Base-by-base conservation (phyloP, 768 basidiomycete genomes). In the Daedalea quercina region DNA sequence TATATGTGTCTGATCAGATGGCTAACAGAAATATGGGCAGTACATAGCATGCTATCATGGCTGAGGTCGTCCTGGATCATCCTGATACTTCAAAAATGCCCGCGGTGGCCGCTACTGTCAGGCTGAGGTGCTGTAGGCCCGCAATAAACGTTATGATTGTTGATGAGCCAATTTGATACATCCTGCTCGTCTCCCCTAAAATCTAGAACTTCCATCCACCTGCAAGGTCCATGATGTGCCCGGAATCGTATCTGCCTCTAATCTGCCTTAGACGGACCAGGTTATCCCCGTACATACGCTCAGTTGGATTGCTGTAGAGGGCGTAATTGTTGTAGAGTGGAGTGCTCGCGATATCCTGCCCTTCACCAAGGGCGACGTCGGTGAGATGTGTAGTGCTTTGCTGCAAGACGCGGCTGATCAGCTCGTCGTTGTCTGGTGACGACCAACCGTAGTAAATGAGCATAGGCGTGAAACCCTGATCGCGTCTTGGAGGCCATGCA, bases 241-340 rank as follows among this genome's bases (percentile, higher is more conserved):
- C 44, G 0, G 80, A 81, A 61, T 84, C 82, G 44, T 76, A 66
- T 7, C 33, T 40, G 41, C 50, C 57, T 57, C 76, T 77, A 11
- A 82, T 60, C 3, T 47, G 47, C 48, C 56, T 54, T 52, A 82
- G 56, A 33, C 37, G 62, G 15, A 62, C 61, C 1, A 83, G 46
- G 53, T 81, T 79, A 8, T 35, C 51, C 3, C 77, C 79, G 56
- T 79, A 82, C 20, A 84, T 67, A 4, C 63, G 54, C 37, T 69
- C 62, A 17, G 79, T 54, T 0, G 79, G 73, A 1, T 78, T 80
- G 41, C 72, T 72, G 31, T 54, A 60, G 4, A 75, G 64, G 1
- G 79, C 80, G 53, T 82, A 81, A 59, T 84, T 84, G 17, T 72
- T 70, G 60, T 84, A 83, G 35, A 72, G 50, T 1, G 73, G 58